Conservation (phyloP, 2,329 filamentous ascomycete species). For the Botrytis hyacinthi region DNA sequence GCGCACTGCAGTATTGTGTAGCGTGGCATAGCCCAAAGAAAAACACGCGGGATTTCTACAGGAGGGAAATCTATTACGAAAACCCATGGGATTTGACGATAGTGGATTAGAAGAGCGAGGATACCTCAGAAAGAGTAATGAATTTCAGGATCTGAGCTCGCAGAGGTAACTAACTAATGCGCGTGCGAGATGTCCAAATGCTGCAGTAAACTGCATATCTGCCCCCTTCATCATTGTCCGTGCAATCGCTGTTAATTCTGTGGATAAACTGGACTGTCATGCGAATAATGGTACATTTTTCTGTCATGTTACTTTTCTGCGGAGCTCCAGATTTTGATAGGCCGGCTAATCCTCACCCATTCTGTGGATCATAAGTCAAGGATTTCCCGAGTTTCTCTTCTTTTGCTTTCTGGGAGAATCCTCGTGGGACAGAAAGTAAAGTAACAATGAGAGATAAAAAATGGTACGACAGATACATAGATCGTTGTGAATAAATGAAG, state of each 20-base stretch:
- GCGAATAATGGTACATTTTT: neutral
- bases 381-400: neutral
- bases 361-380: neutral
- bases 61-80: neutral
- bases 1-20: no score
- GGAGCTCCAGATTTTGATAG: neutral
- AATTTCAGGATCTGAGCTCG: neutral
- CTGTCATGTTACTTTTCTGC: conserved; percentile 10
- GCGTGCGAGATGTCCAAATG: neutral
- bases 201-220: neutral
- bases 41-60: no score
- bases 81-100: neutral
- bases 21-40: neutral
- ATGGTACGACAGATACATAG: neutral
- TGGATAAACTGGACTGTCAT: neutral
- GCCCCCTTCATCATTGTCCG: conserved; percentile 15
- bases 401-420: neutral
- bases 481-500: neutral
- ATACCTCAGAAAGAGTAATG: neutral
- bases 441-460: neutral
- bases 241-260: conserved; percentile 5
- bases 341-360: neutral
- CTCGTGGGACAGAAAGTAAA: neutral
- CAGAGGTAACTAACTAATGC: neutral
- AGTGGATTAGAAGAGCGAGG: neutral